A percentile compares a stretch with the other conserved stretches of the same genome.
These are phyloP conservation scores for Paracoccidioides lutzii DNA, from an alignment of 2,329 filamentous ascomycete species.

Conservation along the genomic window DNA sequence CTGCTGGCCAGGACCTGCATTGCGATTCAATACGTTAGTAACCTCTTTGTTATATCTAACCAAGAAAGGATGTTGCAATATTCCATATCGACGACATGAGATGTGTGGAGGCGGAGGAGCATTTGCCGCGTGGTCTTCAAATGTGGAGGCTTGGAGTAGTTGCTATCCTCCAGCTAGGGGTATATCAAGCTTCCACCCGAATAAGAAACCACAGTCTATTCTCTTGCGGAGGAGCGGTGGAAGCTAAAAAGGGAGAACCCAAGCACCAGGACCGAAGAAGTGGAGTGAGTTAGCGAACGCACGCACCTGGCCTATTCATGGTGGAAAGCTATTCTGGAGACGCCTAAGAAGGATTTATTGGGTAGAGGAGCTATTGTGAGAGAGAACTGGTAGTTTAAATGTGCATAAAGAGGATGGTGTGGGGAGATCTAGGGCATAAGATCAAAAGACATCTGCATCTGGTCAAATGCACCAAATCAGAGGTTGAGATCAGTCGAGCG, in stretches of 20 bases:
- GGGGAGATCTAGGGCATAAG: background rate
- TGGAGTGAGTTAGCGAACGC: slow-evolving; percentile 15
- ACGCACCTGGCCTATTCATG: slow-evolving; percentile 40
- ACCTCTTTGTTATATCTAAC: background rate
- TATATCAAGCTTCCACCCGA: background rate
- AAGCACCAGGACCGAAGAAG: slow-evolving; percentile 14
- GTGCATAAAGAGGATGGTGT: background rate
- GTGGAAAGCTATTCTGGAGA: slow-evolving; percentile 10
- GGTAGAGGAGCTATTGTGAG: background rate
- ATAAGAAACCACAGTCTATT: background rate
- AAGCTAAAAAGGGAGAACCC: slow-evolving; percentile 9
- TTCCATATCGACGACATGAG: background rate
- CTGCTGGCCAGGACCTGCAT: slow-evolving; percentile 37
- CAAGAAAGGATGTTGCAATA: background rate
- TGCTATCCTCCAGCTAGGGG: background rate
- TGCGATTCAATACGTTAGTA: slow-evolving; percentile 9
- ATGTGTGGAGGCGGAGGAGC: background rate
- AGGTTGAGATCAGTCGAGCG: background rate
- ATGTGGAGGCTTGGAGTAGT: background rate
- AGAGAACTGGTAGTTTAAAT: background rate
- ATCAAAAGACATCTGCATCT: background rate
- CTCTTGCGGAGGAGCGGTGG: slow-evolving; percentile 3
- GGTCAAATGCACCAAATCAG: background rate
- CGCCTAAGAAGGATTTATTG: slow-evolving; percentile 4
- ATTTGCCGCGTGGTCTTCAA: background rate